Evolutionary conservation across 176 grass and related monocot genomes (phyloP), one percentile per base, ranked within the genome.

Genomic region (Dactylis glomerata): DNA sequence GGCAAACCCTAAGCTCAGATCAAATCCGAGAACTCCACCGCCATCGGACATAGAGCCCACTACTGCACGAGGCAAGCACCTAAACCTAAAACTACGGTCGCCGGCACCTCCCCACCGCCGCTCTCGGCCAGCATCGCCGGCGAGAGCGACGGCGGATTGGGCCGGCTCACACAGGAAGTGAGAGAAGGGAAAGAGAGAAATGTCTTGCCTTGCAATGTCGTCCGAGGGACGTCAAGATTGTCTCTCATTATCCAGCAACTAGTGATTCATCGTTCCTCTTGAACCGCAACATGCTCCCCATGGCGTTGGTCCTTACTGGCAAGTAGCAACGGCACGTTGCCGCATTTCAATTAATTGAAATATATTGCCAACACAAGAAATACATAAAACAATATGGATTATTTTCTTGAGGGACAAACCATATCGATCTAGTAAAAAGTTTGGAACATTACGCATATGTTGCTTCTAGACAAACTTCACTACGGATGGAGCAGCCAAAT

Each of bases 241-340:
- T 68, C 5, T 84, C 17, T 88, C 82, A 30, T 74, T 77, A 8
- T 83, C 79, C 57, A 80, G 70, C 79, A 66, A 36, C 3, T 83
- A 90, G 88, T 20, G 87, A 81, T 47, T 79, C 68, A 22, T 87
- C 81, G 1, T 55, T 76, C 36, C 32, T 69, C 30, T 83, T 90
- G 72, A 86, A 87, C 19, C 81, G 64, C 26, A 92, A 1, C 83
- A 87, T 89, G 75, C 87, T 85, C 42, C 87, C 92, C 63, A 92
- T 73, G 44, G 87, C 81, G 3, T 83, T 87, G 3, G 85, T 88
- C n/a, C n/a, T n/a, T n/a, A n/a, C n/a, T n/a, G n/a, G n/a, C n/a
- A n/a, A n/a, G n/a, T 28, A 85, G 85, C 57, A 95, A 83, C 0
- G 88, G 83, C 57, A 88, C 61, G 7, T 90, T 88, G 2, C 82